Percentiles rank a stretch among this genome's conserved stretches.
phyloP scores from a whole-genome alignment of 2,329 filamentous ascomycete species.

The Xylaria sp. region DNA sequence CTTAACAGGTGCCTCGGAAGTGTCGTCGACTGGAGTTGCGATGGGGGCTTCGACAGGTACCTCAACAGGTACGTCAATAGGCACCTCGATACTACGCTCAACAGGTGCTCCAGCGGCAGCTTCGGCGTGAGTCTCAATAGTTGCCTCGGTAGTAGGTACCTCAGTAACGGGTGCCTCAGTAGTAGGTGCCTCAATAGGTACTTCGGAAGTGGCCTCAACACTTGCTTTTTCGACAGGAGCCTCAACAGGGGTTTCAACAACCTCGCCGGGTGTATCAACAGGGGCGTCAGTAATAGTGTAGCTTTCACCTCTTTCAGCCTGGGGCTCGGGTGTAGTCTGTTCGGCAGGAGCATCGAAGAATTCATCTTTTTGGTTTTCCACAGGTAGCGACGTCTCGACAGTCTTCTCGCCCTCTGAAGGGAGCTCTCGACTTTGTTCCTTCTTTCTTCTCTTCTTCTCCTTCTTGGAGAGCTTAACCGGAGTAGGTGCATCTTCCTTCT shows the following conservation, averaged over 20 bases:
- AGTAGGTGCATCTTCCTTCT: constrained; percentile 13
- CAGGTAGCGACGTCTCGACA: constrained; percentile 12
- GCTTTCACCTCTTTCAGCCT: constrained; percentile 1
- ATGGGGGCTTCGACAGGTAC: background rate
- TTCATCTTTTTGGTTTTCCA: constrained; percentile 30
- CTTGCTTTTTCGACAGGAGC: background rate
- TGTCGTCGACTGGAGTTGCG: background rate
- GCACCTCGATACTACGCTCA: background rate
- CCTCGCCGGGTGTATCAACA: background rate
- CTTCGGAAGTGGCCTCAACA: too few species aligned
- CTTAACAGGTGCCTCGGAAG: background rate
- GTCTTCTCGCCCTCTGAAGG: background rate
- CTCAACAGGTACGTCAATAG: background rate
- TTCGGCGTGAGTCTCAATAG: too few species aligned
- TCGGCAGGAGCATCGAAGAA: constrained; percentile 31
- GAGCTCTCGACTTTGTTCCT: constrained; percentile 19
- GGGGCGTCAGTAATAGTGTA: background rate
- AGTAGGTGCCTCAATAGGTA: too few species aligned
- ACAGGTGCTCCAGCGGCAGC: too few species aligned
- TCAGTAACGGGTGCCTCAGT: too few species aligned
- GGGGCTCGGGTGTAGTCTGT: background rate
- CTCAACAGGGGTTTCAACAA: background rate
- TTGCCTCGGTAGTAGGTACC: too few species aligned
- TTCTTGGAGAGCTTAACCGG: constrained; percentile 44
- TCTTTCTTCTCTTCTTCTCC: constrained; percentile 36